These are phyloP conservation scores for Misopates orontium DNA, from an alignment of 257 asterid species.

Conservation along the genomic window DNA sequence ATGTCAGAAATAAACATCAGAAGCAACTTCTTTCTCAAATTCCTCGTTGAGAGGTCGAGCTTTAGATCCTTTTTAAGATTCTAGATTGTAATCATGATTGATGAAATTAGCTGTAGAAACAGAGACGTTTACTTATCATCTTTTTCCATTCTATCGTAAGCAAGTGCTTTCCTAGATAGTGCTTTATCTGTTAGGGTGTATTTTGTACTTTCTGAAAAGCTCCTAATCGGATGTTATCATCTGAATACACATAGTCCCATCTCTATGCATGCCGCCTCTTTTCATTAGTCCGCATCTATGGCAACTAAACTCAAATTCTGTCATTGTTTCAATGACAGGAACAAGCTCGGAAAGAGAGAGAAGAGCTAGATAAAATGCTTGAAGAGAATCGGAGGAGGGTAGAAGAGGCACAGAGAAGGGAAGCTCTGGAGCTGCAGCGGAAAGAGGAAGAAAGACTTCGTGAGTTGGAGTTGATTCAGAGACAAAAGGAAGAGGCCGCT, in stretches of 20 bases:
- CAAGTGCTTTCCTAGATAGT: not conserved
- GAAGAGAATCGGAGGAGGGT: slow-evolving; percentile 91
- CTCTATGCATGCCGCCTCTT: not conserved
- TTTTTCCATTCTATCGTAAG: too few species aligned
- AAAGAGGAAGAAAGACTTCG: slow-evolving; percentile 85
- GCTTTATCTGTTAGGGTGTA: not conserved
- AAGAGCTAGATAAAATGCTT: slow-evolving; percentile 91
- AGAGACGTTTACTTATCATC: not conserved
- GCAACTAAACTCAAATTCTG: not conserved
- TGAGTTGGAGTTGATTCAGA: slow-evolving; percentile 77
- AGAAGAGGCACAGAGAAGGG: slow-evolving; percentile 85
- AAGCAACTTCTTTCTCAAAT: too few species aligned
- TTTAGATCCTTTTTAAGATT: too few species aligned
- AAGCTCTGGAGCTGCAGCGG: slow-evolving; percentile 75
- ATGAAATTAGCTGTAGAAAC: not conserved
- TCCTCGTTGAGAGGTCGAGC: too few species aligned
- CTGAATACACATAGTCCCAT: not conserved
- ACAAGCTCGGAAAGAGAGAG: slow-evolving; percentile 89
- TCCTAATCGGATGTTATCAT: slow-evolving; percentile 7
- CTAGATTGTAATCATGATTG: not conserved
- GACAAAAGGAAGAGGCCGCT: slow-evolving; percentile 88
- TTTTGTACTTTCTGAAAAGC: slow-evolving; percentile 2
- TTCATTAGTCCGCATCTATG: not conserved
- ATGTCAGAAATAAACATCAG: too few species aligned
- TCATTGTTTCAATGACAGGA: slow-evolving; percentile 43